Conservation (phyloP, 2,329 filamentous ascomycete species). For the Periconia sp. region DNA sequence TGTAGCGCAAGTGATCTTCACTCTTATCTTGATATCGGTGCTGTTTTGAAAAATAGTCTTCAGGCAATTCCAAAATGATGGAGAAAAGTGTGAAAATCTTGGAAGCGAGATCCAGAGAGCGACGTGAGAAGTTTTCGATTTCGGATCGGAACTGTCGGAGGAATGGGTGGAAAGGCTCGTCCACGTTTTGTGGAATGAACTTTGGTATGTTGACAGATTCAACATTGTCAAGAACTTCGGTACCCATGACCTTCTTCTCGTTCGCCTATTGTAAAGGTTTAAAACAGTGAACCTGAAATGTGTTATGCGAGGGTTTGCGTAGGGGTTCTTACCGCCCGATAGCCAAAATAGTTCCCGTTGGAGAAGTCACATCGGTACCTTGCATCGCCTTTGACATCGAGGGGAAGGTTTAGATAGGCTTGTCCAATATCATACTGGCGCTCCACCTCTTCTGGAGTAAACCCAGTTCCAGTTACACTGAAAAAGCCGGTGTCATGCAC, state of each 20-base stretch:
- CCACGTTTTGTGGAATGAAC: slow-evolving; percentile 30
- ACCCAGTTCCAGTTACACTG: slow-evolving; percentile 35
- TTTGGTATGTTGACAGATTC: slow-evolving; percentile 42
- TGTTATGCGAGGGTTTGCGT: slow-evolving; percentile 1
- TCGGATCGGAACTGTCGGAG: slow-evolving; percentile 30
- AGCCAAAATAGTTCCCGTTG: slow-evolving; percentile 39
- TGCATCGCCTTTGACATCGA: slow-evolving; percentile 34
- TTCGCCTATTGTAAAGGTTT: too few relatives aligned
- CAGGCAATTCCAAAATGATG: slow-evolving; percentile 48
- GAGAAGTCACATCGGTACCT: slow-evolving; percentile 38
- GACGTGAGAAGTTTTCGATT: slow-evolving; percentile 35
- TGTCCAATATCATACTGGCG: slow-evolving; percentile 41
- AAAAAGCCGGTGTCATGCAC: slow-evolving; percentile 40
- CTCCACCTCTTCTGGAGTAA: slow-evolving; percentile 36
- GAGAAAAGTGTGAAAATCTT: slow-evolving; percentile 50
- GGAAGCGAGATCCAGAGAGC: slow-evolving; percentile 29
- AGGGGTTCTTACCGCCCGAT: slow-evolving; percentile 26
- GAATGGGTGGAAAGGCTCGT: slow-evolving; percentile 35
- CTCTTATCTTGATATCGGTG: slow-evolving; percentile 45
- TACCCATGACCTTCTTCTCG: slow-evolving; percentile 40
- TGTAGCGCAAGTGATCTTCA: slow-evolving; percentile 51
- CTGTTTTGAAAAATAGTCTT: slow-evolving; percentile 44
- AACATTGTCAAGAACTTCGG: slow-evolving; percentile 39
- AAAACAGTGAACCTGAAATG: too few relatives aligned
- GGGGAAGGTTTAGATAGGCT: slow-evolving; percentile 36